Percentiles rank a stretch among this genome's conserved stretches.
These are phyloP conservation scores for Penicillium desertorum DNA, from an alignment of 495 filamentous ascomycete species.

Conservation along the genomic window DNA sequence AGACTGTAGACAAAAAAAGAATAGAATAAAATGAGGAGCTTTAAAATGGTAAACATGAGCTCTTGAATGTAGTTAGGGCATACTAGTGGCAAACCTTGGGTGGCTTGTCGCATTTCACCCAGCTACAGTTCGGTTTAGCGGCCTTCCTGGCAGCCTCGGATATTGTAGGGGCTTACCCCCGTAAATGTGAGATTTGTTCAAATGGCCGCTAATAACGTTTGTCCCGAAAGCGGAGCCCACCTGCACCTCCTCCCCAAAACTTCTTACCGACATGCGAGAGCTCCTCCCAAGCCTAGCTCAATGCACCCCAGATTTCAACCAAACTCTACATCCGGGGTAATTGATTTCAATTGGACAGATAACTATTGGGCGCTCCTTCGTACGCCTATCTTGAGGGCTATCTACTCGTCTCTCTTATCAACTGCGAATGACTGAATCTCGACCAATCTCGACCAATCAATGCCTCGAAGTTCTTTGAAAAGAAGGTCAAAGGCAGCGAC, in stretches of 20 bases:
- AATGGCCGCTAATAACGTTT: neutral
- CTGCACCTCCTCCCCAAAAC: constrained; percentile 3
- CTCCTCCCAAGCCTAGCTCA: constrained; percentile 18
- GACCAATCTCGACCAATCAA: constrained; percentile 18
- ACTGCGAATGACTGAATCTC: constrained; percentile 7
- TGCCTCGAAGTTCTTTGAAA: constrained; percentile 19
- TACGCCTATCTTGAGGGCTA: constrained; percentile 10
- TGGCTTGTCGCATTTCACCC: neutral
- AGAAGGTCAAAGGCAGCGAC: constrained; percentile 12
- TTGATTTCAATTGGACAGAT: constrained; percentile 9
- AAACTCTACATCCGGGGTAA: constrained; percentile 9
- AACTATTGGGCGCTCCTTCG: constrained; percentile 14
- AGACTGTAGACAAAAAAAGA: neutral
- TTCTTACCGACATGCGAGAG: constrained; percentile 15
- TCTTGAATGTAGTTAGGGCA: constrained; percentile 7
- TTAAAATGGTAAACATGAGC: neutral
- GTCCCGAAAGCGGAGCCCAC: neutral
- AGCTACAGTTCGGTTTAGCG: neutral
- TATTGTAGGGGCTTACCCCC: neutral
- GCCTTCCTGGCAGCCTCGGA: neutral
- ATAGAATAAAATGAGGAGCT: neutral
- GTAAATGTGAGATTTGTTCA: neutral
- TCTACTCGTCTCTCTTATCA: constrained; percentile 4
- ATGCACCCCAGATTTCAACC: constrained; percentile 22
- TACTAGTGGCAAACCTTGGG: neutral